These are phyloP conservation scores for Epichloe sp. DNA, from an alignment of 2,329 filamentous ascomycete species.

Conservation along the genomic window DNA sequence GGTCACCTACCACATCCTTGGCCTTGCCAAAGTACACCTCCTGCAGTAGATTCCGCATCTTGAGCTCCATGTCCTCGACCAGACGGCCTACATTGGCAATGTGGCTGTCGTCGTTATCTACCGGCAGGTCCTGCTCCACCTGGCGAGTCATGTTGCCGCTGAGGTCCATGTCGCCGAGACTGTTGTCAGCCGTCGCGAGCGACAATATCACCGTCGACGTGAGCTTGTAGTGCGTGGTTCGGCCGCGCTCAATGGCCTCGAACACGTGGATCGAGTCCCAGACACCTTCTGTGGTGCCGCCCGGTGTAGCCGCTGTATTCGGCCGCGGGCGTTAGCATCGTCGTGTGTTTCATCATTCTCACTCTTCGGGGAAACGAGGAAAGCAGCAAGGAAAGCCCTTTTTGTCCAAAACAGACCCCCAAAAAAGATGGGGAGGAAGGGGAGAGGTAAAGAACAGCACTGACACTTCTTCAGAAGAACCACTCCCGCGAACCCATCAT, in stretches of 20 bases:
- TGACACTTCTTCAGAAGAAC: constrained; percentile 88
- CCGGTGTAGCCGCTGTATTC: constrained; percentile 48
- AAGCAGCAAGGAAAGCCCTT: not conserved
- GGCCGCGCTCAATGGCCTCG: constrained; percentile 84
- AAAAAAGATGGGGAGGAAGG: not conserved
- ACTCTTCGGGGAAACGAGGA: not conserved
- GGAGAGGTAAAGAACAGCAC: constrained; percentile 13
- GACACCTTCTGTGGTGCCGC: constrained; percentile 57
- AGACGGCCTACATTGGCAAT: constrained; percentile 89
- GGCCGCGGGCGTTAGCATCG: not conserved
- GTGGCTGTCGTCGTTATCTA: constrained; percentile 83
- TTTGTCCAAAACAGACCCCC: not conserved
- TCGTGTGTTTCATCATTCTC: not conserved
- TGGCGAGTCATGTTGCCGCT: constrained; percentile 97
- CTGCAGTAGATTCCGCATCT: constrained; percentile 96
- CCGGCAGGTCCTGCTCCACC: constrained; percentile 79
- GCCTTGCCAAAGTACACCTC: constrained; percentile 99
- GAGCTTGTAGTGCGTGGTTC: constrained; percentile 91
- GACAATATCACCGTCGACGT: constrained; percentile 94
- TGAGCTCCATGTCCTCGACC: constrained; percentile 98
- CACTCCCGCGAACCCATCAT: constrained; percentile 94
- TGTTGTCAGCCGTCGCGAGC: constrained; percentile 46
- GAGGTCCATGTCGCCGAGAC: constrained; percentile 76
- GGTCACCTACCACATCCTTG: constrained; percentile 92
- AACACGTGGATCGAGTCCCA: constrained; percentile 99